Evolutionary conservation across 345 rosid genomes (phyloP), one percentile per base, ranked within the genome.

Genomic region (Theobroma cacao): DNA sequence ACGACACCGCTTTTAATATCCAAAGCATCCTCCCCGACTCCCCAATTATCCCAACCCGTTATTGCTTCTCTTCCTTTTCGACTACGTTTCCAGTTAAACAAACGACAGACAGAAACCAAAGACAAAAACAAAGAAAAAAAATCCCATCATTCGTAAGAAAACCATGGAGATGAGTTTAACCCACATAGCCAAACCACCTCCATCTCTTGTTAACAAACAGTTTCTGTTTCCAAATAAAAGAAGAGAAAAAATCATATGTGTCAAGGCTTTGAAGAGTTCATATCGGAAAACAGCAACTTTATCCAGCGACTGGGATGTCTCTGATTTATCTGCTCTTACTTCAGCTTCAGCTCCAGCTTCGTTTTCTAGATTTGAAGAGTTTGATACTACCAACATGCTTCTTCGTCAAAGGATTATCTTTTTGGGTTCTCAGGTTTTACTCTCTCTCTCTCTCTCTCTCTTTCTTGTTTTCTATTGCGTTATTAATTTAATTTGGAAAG

Each of bases 321-420:
- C 84, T 36, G 81, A 55, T 48, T 83, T 83, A 71, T 76, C 86
- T 5, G 56, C 72, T 52, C 71, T 52, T 47, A 75, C 82, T 59
- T 40, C 74, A 43, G 20, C 80, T 62, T 52, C 91, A 20, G 83
- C 89, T 73, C 81, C 96, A 0, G 66, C 93, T 0, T 76, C 88
- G n/a, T 82, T 88, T 20, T 97, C 99, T 2, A 87, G 85, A 81
- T 87, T 95, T 62, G 94, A 93, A 79, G 99, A 95, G 74, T 91
- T 93, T 47, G 96, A 95, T 61, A 88, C 90, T 61, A 91, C 97
- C 68, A 91, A 88, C 88, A 91, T 92, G 97, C 93, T 95, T 67
- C 99, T 95, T 50, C 94, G 99, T 77, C 98, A 92, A 81, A 89
- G 97, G 83, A 91, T 92, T 81, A 85, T 95, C 85, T 92, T 93